Evolutionary conservation across 768 basidiomycete species (phyloP).

Genomic region (Trametes cingulata): DNA sequence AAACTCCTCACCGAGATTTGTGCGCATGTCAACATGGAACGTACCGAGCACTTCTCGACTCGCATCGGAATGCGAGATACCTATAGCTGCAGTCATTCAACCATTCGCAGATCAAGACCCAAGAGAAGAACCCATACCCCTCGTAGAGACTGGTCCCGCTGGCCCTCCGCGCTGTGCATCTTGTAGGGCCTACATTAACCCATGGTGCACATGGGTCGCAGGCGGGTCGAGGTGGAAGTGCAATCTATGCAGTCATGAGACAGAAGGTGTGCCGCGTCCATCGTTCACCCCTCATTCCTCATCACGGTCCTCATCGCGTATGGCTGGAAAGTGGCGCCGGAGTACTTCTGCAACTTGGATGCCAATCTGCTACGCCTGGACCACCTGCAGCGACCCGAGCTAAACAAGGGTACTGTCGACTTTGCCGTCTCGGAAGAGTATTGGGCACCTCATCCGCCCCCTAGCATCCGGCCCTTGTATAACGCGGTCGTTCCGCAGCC

Average conservation of each 20-base stretch:
- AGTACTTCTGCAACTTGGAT: slow-evolving; percentile 86
- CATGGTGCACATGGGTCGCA: slow-evolving; percentile 85
- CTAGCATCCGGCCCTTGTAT: slow-evolving; percentile 53
- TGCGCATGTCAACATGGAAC: slow-evolving; percentile 88
- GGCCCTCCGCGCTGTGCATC: slow-evolving; percentile 85
- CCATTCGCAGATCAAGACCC: slow-evolving; percentile 85
- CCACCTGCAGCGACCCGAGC: slow-evolving; percentile 78
- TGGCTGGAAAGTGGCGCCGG: slow-evolving; percentile 59
- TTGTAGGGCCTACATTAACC: slow-evolving; percentile 91
- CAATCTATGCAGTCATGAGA: slow-evolving; percentile 84
- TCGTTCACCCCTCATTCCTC: not conserved
- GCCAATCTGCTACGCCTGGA: slow-evolving; percentile 77
- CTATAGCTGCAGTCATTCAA: slow-evolving; percentile 82
- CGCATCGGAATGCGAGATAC: slow-evolving; percentile 79
- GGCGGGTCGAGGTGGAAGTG: slow-evolving; percentile 90
- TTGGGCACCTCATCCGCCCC: slow-evolving; percentile 74
- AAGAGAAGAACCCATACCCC: slow-evolving; percentile 76
- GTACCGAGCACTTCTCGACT: slow-evolving; percentile 81
- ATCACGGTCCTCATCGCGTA: not conserved
- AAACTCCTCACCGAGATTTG: slow-evolving; percentile 89
- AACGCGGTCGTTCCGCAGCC: slow-evolving; percentile 51
- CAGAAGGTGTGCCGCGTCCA: slow-evolving; percentile 63
- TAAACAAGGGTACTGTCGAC: slow-evolving; percentile 90
- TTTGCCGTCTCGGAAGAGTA: slow-evolving; percentile 79
- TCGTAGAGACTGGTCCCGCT: slow-evolving; percentile 65